Conservation (phyloP, 192 early-diverging fungal species). For the Podila epicladia region DNA sequence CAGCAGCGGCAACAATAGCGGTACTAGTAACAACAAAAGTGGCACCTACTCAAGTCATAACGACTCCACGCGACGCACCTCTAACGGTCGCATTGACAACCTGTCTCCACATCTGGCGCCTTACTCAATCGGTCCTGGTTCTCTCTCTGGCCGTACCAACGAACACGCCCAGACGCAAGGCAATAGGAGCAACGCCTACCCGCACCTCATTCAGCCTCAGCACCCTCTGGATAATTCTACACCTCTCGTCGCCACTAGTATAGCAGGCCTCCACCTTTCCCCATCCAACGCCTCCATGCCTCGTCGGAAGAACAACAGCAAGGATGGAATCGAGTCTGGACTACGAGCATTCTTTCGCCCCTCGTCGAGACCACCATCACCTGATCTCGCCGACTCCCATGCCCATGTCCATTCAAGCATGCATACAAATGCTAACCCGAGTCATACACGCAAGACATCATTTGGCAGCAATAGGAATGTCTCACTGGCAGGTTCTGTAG, state of each 20-base stretch:
- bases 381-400: constrained; percentile 11
- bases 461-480: constrained; percentile 17
- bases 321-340: constrained; percentile 34
- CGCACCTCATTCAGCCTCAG: not conserved
- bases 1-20: not conserved
- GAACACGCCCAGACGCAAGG: not conserved
- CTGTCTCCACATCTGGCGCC: not conserved
- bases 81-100: not conserved
- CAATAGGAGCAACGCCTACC: not conserved
- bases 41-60: not conserved
- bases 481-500: constrained; percentile 19
- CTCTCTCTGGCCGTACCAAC: not conserved
- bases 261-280: not conserved
- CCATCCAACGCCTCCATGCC: not conserved
- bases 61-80: not conserved
- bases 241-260: no score
- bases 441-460: constrained; percentile 37
- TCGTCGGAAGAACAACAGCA: constrained; percentile 5
- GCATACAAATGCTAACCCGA: constrained; percentile 7
- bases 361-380: constrained; percentile 38
- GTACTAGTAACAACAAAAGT: constrained; percentile 2
- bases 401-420: not conserved
- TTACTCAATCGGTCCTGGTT: not conserved
- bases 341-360: constrained; percentile 36
- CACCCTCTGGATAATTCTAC: not conserved